A percentile compares a stretch with the other conserved stretches of the same genome.
phyloP scores from a whole-genome alignment of 2,329 filamentous ascomycete genomes.

The Torrubiellomyces zombiae region DNA sequence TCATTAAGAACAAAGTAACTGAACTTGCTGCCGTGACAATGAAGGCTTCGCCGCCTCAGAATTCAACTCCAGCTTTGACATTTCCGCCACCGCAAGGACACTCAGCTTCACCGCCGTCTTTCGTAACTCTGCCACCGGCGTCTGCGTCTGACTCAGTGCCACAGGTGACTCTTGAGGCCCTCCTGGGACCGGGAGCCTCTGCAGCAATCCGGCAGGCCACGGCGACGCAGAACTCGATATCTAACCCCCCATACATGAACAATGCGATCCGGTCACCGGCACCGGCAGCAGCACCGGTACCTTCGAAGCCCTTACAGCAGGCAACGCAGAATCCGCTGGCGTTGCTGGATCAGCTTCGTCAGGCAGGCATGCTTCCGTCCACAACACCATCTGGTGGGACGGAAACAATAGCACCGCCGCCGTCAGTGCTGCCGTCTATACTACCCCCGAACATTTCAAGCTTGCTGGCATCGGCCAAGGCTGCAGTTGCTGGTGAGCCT shows the following conservation, averaged over 20 bases:
- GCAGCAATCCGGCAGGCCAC: slow-evolving; percentile 37
- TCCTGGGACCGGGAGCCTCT: slow-evolving; percentile 43
- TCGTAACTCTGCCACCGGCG: slow-evolving; percentile 16
- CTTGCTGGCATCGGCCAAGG: slow-evolving; percentile 17
- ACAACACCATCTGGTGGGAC: slow-evolving; percentile 21
- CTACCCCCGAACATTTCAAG: slow-evolving; percentile 20
- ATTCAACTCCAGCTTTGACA: slow-evolving; percentile 22
- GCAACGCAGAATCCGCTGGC: slow-evolving; percentile 32
- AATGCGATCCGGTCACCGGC: slow-evolving; percentile 33
- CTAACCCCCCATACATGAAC: slow-evolving; percentile 17
- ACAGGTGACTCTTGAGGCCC: slow-evolving; percentile 36
- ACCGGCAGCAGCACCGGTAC: slow-evolving; percentile 22
- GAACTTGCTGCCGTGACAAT: slow-evolving; percentile 50
- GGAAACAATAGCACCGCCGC: slow-evolving; percentile 14
- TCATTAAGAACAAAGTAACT: slow-evolving; percentile 73
- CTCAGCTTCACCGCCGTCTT: slow-evolving; percentile 17
- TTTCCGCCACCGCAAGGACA: slow-evolving; percentile 15
- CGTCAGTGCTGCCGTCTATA: slow-evolving; percentile 13
- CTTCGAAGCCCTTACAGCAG: too few relatives aligned
- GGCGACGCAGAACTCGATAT: slow-evolving; percentile 30
- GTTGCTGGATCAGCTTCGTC: slow-evolving; percentile 49
- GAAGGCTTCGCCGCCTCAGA: slow-evolving; percentile 29
- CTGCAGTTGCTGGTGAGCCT: slow-evolving; percentile 7
- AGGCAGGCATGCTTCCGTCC: slow-evolving; percentile 46
- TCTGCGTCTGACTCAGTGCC: slow-evolving; percentile 15